Conservation (phyloP, 2,329 filamentous ascomycete genomes). For the Fusarium sp. region DNA sequence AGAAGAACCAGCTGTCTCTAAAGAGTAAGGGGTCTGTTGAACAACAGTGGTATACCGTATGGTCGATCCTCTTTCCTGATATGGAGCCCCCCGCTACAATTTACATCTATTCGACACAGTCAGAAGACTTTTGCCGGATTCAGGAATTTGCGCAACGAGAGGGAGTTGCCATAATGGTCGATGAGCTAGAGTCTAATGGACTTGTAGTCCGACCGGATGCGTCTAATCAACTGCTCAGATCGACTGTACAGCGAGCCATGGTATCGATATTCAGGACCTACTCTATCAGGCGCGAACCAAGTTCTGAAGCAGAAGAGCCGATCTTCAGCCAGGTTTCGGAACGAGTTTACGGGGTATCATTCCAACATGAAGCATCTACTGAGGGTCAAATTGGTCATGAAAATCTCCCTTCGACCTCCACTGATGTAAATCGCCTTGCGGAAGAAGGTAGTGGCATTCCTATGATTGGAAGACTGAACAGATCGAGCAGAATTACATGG, state of each 20-base stretch:
- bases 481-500: too few species aligned
- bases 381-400: rapidly evolving
- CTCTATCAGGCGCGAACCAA: rapidly evolving
- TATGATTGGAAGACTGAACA: rapidly evolving
- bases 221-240: neutral
- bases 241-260: neutral
- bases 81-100: rapidly evolving
- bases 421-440: rapidly evolving
- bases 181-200: neutral
- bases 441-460: rapidly evolving
- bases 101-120: neutral
- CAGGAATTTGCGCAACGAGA: neutral
- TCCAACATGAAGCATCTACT: neutral
- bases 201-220: neutral
- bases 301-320: neutral
- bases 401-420: rapidly evolving
- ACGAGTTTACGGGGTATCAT: rapidly evolving
- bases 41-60: neutral
- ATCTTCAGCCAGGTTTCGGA: neutral
- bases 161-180: neutral
- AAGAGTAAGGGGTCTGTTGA: neutral
- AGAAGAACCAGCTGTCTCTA: neutral
- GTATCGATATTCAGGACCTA: neutral
- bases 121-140: neutral
- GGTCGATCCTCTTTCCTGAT: neutral